Evolutionary conservation across 345 rosid species (phyloP).

Genomic region (Turnera subulata): DNA sequence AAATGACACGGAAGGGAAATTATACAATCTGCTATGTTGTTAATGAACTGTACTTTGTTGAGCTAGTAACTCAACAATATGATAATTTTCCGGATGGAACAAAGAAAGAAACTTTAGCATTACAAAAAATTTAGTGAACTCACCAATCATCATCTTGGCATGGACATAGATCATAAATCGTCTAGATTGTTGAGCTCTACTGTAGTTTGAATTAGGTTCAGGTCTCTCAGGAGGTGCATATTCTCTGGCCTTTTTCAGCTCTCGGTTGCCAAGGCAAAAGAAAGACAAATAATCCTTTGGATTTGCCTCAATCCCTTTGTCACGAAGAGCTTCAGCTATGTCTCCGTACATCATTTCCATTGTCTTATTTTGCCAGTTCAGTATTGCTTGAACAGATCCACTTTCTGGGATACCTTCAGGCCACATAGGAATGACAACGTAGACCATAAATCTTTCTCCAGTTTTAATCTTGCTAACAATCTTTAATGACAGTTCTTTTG

Average conservation of each 20-base stretch:
- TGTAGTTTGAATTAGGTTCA: constrained; percentile 34
- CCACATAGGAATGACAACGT: constrained; percentile 56
- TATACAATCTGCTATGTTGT: too few species aligned
- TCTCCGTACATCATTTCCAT: constrained; percentile 58
- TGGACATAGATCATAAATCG: constrained; percentile 61
- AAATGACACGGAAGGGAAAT: not conserved
- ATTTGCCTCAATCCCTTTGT: constrained; percentile 34
- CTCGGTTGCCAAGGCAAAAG: constrained; percentile 53
- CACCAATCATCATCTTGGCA: constrained; percentile 59
- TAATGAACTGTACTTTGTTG: too few species aligned
- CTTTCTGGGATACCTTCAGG: constrained; percentile 55
- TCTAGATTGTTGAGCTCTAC: constrained; percentile 43
- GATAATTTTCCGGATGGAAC: too few species aligned
- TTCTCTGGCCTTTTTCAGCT: constrained; percentile 26
- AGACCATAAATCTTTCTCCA: constrained; percentile 44
- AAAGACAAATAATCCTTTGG: constrained; percentile 46
- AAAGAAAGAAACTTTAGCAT: too few species aligned
- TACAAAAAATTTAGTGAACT: not conserved
- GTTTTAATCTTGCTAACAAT: constrained; percentile 39
- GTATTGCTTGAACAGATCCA: constrained; percentile 44
- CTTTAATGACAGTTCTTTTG: constrained; percentile 47
- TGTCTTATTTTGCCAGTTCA: constrained; percentile 47
- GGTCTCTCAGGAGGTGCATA: constrained; percentile 33
- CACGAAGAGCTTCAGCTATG: constrained; percentile 31
- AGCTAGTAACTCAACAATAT: too few species aligned